These are phyloP conservation scores for Clonostachys rhizophaga DNA, from an alignment of 2,329 filamentous ascomycete genomes.

Conservation along the genomic window DNA sequence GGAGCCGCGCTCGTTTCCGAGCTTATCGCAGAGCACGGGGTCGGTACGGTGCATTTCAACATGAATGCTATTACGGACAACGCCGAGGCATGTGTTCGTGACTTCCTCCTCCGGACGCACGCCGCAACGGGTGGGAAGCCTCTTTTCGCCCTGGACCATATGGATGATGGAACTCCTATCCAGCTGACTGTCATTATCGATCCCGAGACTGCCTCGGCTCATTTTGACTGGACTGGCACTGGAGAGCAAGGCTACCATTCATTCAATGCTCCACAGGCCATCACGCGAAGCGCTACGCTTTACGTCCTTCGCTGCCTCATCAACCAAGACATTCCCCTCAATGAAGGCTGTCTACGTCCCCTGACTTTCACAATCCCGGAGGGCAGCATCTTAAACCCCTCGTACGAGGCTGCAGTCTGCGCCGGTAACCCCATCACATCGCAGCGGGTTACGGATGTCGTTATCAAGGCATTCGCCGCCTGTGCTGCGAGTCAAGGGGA, in stretches of 20 bases:
- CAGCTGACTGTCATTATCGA: constrained; percentile 72
- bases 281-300: constrained; percentile 11
- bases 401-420: constrained; percentile 36
- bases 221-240: constrained; percentile 46
- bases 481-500: constrained; percentile 75
- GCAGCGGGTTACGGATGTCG: constrained; percentile 52
- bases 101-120: constrained; percentile 2
- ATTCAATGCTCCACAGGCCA: constrained; percentile 14
- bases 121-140: constrained; percentile 1
- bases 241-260: constrained; percentile 15
- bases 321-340: constrained; percentile 23
- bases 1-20: constrained; percentile 72
- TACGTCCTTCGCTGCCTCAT: constrained; percentile 24
- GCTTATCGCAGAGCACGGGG: constrained; percentile 73
- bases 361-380: constrained; percentile 57
- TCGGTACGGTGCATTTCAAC: constrained; percentile 67
- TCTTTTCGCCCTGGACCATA: constrained; percentile 3
- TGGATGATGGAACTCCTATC: constrained; percentile 76
- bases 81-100: constrained; percentile 19
- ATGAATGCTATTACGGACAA: constrained; percentile 35
- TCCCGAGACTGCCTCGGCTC: constrained; percentile 65
- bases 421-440: constrained; percentile 24
- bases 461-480: constrained; percentile 70
- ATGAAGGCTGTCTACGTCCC: constrained; percentile 43
- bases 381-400: constrained; percentile 69